Evolutionary conservation across 192 early-diverging fungal genomes (phyloP).

Genomic region (Ambispora gerdemannii): DNA sequence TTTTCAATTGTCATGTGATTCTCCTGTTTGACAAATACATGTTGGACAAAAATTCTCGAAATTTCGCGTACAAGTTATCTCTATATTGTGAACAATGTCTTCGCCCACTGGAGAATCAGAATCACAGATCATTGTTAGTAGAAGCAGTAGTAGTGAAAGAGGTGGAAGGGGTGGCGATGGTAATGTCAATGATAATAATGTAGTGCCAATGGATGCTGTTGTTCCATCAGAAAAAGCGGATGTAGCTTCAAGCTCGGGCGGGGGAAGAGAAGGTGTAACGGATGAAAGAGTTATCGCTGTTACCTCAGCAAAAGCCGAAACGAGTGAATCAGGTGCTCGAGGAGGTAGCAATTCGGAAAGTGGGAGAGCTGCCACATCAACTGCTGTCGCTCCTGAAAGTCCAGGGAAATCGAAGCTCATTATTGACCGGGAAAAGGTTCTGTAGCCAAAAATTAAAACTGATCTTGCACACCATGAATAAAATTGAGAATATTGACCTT

Average conservation of each 20-base stretch:
- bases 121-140: no score
- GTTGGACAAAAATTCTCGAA: no score
- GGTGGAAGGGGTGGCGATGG: not conserved
- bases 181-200: not conserved
- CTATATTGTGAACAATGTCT: no score
- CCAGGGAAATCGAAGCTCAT: constrained; percentile 24
- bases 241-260: not conserved
- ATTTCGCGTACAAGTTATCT: no score
- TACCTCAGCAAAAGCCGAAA: not conserved
- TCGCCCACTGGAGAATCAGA: no score
- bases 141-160: not conserved
- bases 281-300: no score
- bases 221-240: no score
- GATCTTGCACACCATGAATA: not conserved
- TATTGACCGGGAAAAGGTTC: constrained; percentile 43
- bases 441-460: not conserved
- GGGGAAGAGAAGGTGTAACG: not conserved
- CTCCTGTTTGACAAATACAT: no score
- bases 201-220: not conserved
- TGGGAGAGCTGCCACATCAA: not conserved
- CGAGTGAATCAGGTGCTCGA: not conserved
- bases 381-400: not conserved
- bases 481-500: not conserved
- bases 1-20: no score
- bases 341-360: not conserved